phyloP scores from a whole-genome alignment of 2,329 filamentous ascomycete species.

The Chaetomiaceae sp. region DNA sequence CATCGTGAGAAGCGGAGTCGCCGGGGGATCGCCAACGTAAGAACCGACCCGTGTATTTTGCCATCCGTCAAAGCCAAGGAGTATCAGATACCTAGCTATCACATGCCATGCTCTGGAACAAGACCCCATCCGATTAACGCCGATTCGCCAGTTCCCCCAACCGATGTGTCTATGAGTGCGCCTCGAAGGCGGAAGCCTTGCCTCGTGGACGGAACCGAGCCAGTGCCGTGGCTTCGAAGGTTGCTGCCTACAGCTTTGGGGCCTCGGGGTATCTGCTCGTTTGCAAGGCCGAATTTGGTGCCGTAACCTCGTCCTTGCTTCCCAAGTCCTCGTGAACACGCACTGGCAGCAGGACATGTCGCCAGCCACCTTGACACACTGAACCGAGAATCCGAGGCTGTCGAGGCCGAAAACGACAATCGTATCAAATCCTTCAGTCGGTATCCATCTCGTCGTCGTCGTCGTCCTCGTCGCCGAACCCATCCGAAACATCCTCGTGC shows the following conservation, averaged over 20 bases:
- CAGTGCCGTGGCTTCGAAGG: neutral
- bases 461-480: conserved; percentile 35
- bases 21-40: neutral
- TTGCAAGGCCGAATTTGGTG: neutral
- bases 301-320: neutral
- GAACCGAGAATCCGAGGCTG: too few relatives aligned
- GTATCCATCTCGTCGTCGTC: conserved; percentile 40
- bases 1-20: too few relatives aligned
- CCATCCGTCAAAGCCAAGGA: neutral
- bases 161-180: conserved; percentile 7
- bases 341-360: too few relatives aligned
- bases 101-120: conserved; percentile 7
- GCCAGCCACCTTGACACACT: too few relatives aligned
- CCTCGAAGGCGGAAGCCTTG: neutral
- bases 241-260: neutral
- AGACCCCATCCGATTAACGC: conserved; percentile 19
- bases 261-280: neutral
- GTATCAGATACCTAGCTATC: conserved; percentile 4
- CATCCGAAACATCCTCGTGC: conserved; percentile 27
- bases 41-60: conserved; percentile 3
- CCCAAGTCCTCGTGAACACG: too few relatives aligned
- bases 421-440: conserved; percentile 34
- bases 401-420: too few relatives aligned
- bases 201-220: neutral
- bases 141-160: conserved; percentile 18